Conservation (phyloP, 2,329 filamentous ascomycete genomes). For the Penicillium oxalicum region DNA sequence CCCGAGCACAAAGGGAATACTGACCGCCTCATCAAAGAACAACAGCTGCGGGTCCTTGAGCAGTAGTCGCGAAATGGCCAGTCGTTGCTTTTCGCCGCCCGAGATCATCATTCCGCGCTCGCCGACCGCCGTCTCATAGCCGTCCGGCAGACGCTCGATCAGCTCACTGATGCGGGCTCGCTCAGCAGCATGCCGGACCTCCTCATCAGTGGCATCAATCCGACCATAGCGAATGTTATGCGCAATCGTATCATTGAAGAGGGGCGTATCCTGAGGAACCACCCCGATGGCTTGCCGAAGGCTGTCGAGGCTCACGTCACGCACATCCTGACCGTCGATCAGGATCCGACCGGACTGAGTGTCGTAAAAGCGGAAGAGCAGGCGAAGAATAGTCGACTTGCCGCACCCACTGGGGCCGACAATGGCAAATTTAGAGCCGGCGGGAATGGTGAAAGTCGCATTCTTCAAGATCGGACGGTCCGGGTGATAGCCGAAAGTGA, state of each 20-base stretch:
- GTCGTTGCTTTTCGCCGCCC: constrained; percentile 85
- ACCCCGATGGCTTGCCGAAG: constrained; percentile 83
- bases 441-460: constrained; percentile 80
- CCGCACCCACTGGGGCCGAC: constrained; percentile 94
- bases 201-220: constrained; percentile 65
- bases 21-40: constrained; percentile 86
- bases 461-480: constrained; percentile 83
- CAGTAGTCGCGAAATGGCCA: constrained; percentile 76
- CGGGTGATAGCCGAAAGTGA: constrained; percentile 84
- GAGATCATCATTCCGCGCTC: constrained; percentile 96
- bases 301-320: constrained; percentile 73
- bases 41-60: constrained; percentile 84
- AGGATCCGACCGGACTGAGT: constrained; percentile 76
- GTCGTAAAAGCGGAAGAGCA: constrained; percentile 94
- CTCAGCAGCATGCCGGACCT: constrained; percentile 70
- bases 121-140: constrained; percentile 84
- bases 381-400: constrained; percentile 84
- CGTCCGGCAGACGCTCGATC: constrained; percentile 72
- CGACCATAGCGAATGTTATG: constrained; percentile 94
- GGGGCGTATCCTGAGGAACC: constrained; percentile 90
- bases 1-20: constrained; percentile 19
- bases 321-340: constrained; percentile 89
- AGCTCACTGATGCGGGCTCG: constrained; percentile 81
- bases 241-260: constrained; percentile 94
- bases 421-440: constrained; percentile 91